A percentile compares a stretch with the other conserved stretches of the same genome.
phyloP scores from a whole-genome alignment of 148 eudicot genomes.

The Silene latifolia region DNA sequence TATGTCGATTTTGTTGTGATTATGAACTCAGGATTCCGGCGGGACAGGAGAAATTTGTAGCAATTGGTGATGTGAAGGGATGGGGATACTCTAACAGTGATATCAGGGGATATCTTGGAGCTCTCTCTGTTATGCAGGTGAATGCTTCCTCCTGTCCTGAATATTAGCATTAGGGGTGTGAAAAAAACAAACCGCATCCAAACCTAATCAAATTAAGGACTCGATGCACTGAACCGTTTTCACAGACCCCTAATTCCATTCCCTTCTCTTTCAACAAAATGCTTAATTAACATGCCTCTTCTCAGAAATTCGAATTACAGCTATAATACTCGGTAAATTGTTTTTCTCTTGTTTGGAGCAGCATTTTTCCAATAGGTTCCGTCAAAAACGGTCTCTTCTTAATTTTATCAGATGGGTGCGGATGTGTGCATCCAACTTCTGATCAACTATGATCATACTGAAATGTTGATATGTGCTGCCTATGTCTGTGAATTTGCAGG shows the following conservation, averaged over 20 bases:
- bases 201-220: background rate
- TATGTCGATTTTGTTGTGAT: background rate
- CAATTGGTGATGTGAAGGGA: slow-evolving; percentile 65
- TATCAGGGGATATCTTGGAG: slow-evolving; percentile 56
- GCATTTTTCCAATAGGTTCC: no score
- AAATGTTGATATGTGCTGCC: background rate
- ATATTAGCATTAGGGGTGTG: background rate
- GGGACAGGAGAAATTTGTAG: slow-evolving; percentile 68
- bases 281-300: no score
- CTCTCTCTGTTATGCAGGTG: slow-evolving; percentile 78
- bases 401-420: background rate
- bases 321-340: no score
- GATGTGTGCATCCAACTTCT: background rate
- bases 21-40: slow-evolving; percentile 49
- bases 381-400: no score
- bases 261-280: no score
- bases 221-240: background rate
- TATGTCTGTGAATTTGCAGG: slow-evolving; percentile 40
- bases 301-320: no score
- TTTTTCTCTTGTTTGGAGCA: no score
- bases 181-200: background rate
- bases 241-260: no score
- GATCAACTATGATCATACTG: no score
- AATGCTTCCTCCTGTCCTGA: background rate
- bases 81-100: slow-evolving; percentile 80